Conservation (phyloP, 1,139 yeast genomes). For the Debaryomyces nepalensis region DNA sequence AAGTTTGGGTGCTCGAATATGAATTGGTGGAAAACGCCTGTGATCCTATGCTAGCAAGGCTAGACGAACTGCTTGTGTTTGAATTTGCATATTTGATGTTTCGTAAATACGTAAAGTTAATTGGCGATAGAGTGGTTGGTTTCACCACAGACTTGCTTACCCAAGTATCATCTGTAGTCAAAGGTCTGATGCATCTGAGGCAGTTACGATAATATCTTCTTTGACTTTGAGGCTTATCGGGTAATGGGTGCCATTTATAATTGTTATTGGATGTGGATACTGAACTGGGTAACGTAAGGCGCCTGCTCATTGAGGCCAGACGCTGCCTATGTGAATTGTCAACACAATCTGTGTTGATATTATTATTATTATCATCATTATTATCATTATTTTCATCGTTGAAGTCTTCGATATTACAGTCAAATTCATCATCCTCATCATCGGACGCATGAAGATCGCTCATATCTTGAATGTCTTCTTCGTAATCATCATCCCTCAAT, state of each 20-base stretch:
- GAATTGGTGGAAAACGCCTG: neutral
- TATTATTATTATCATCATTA: slow-evolving; percentile 20
- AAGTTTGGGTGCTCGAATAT: neutral
- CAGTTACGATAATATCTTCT: slow-evolving; percentile 57
- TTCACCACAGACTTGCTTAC: slow-evolving; percentile 52
- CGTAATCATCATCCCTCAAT: slow-evolving; percentile 31
- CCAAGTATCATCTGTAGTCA: slow-evolving; percentile 59
- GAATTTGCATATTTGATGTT: slow-evolving; percentile 30
- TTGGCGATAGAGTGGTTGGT: slow-evolving; percentile 44
- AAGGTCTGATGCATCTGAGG: slow-evolving; percentile 59
- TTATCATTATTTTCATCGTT: slow-evolving; percentile 23
- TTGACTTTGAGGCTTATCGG: slow-evolving; percentile 41
- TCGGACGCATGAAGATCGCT: slow-evolving; percentile 44
- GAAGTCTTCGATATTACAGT: slow-evolving; percentile 30
- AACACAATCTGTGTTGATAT: slow-evolving; percentile 18
- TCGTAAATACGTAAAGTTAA: slow-evolving; percentile 30
- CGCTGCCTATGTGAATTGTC: neutral
- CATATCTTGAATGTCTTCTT: slow-evolving; percentile 35
- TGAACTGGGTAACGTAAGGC: slow-evolving; percentile 13
- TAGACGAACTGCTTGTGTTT: slow-evolving; percentile 21
- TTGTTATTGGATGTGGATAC: slow-evolving; percentile 17
- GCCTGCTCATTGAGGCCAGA: slow-evolving; percentile 15
- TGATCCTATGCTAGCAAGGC: slow-evolving; percentile 26
- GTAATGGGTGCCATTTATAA: slow-evolving; percentile 54
- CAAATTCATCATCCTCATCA: slow-evolving; percentile 44